Evolutionary conservation across 1,284 basidiomycete genomes (phyloP), one percentile per base, ranked within the genome.

Genomic region (Vanrija humicola): DNA sequence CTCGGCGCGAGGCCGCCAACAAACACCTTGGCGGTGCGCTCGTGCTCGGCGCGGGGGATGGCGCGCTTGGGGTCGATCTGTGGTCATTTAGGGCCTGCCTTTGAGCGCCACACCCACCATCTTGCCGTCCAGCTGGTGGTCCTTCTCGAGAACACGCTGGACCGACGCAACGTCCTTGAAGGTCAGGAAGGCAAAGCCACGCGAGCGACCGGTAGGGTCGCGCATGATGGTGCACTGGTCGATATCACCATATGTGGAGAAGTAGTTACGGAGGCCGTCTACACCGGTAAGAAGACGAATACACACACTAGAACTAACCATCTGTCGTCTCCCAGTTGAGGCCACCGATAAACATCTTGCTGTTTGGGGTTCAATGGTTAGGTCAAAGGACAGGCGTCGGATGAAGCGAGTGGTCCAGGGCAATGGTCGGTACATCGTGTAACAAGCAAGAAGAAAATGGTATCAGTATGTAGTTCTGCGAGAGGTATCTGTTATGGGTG

Each of bases 21-120:
- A 72, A 99, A 99, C 43, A 98, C 81, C 72, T 94, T 93, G 47
- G 89, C 90, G 0, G 90, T 90, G 18, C 89, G 83, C 68, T 92
- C 89, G 68, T 94, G 90, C 64, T 96, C 93, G 70, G 91, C 88
- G 64, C 95, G 84, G 15, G 96, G 96, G 64, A 99, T 97, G 6
- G 96, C 96, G 56, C 95, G 87, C 79, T 99, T 99, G 12, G 96
- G 96, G 71, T 99, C 96, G 74, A 99, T 99, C 94, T 98, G 75
- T n/a, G 43, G 55, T 44, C 14, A 25, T 9, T 46, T n/a, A 47
- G 34, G 43, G n/a, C 45, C 34, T 34, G 14, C 12, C 12, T 34
- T 34, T 51, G 25, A 19, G 21, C 12, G 15, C 29, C 54, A 21
- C 16, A 67, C 88, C 77, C 71, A 92, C 92, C 66, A 90, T 89